These are phyloP conservation scores for Corynespora cassiicola DNA, from an alignment of 2,329 filamentous ascomycete species.

Conservation along the genomic window DNA sequence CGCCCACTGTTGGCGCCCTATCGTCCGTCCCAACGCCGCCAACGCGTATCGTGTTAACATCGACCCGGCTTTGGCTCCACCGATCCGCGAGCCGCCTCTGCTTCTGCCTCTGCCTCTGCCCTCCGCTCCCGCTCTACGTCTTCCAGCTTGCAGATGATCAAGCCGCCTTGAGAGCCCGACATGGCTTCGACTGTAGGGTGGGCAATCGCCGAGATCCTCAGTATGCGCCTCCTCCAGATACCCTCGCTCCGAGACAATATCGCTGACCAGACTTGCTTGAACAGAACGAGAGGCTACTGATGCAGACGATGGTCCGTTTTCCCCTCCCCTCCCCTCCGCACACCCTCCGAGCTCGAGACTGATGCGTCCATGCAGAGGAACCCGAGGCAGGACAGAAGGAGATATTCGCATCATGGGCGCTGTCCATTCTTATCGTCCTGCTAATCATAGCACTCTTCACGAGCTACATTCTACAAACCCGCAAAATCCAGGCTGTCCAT, in stretches of 20 bases:
- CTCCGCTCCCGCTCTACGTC: constrained; percentile 6
- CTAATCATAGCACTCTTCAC: constrained; percentile 95
- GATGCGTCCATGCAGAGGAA: constrained; percentile 59
- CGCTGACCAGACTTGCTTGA: constrained; percentile 32
- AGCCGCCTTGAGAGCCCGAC: constrained; percentile 30
- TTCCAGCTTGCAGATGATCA: constrained; percentile 41
- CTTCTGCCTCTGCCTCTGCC: constrained; percentile 15
- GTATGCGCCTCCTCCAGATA: constrained; percentile 33
- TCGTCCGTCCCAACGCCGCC: no score
- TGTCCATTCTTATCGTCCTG: constrained; percentile 95
- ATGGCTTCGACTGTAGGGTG: constrained; percentile 48
- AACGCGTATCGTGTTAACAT: no score
- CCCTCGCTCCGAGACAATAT: constrained; percentile 21
- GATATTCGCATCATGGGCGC: constrained; percentile 93
- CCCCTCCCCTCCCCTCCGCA: constrained; percentile 10
- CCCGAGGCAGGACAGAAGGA: constrained; percentile 89
- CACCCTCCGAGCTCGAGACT: constrained; percentile 31
- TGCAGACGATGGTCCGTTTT: constrained; percentile 53
- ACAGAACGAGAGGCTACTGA: constrained; percentile 54
- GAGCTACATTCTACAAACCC: constrained; percentile 95
- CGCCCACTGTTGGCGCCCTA: no score
- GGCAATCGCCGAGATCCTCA: constrained; percentile 47
- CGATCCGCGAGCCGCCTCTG: constrained; percentile 21
- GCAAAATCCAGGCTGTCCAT: constrained; percentile 95
- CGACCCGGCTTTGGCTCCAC: constrained; percentile 17